Evolutionary conservation across 495 filamentous ascomycete genomes (phyloP), one percentile per base, ranked within the genome.

Genomic region (Sabuloglossum arenarium): DNA sequence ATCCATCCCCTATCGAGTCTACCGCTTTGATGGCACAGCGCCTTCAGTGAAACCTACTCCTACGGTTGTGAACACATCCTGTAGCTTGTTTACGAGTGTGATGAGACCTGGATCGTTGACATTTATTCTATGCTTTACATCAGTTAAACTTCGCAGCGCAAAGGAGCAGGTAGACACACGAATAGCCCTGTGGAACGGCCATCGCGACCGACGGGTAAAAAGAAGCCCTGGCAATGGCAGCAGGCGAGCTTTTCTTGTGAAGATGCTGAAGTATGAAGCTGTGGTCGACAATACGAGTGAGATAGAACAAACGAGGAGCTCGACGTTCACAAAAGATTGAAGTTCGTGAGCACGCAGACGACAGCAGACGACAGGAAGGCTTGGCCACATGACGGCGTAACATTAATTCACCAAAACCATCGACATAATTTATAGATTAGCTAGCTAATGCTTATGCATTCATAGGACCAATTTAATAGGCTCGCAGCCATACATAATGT

Each of bases 11-110:
- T 24, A 45, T 25, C 23, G 30, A 29, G 39, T 23, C 23, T 19
- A 31, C 16, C 11, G 31, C 23, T 59, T 24, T 16, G 4, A n/a
- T 43, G 55, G 42, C 14, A 57, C 49, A 43, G 32, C 54, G 32
- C 39, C 34, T 31, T 51, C 39, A 60, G 59, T 63, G 51, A 8
- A 19, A 81, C 84, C 75, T 75, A 99, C 91, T 53, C 93, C 93
- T 59, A 99, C 93, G 37, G 91, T 97, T 46, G 91, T 81, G 67
- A 99, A 99, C 59, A 97, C 93, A 88, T 99, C 91, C 67, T 99
- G 91, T 28, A 99, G 80, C 73, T 94, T 95, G 75, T 99, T 99
- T 63, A 99, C 91, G 60, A 97, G 81, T 62, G 91, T 96, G 68
- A 87, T 87, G 63, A 87, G 74, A 60, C 76, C 76, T 24, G 83